A percentile compares a stretch with the other conserved stretches of the same genome.
Evolutionary conservation across 805 yeast genomes (phyloP).

Genomic region (Huiozyma naganishii): DNA sequence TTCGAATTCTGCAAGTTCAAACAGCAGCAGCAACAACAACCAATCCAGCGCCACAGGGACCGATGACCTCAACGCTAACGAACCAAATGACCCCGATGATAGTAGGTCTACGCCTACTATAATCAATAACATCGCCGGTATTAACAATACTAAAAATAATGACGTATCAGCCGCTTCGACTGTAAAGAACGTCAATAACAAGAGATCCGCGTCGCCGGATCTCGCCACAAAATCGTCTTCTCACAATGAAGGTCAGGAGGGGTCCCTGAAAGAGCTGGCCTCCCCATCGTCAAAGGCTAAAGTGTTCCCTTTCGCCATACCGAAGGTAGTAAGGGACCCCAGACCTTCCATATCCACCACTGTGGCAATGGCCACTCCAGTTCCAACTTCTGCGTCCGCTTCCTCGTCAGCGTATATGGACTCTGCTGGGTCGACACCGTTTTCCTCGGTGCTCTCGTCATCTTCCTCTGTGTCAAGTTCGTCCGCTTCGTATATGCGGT

Average conservation of each 20-base stretch:
- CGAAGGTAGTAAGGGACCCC: background rate
- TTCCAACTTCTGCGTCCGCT: constrained; percentile 1
- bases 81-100: constrained; percentile 38
- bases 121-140: constrained; percentile 5
- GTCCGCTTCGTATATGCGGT: constrained; percentile 2
- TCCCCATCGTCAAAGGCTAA: background rate
- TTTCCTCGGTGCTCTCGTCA: constrained; percentile 1
- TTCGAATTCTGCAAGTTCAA: background rate
- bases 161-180: background rate
- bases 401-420: background rate
- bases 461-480: constrained; percentile 4
- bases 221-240: background rate
- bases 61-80: constrained; percentile 26
- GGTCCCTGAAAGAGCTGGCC: background rate
- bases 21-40: background rate
- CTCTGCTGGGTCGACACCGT: background rate
- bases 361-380: constrained; percentile 1
- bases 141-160: background rate
- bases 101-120: constrained; percentile 34
- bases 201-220: constrained; percentile 3
- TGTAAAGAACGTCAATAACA: background rate
- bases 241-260: too few relatives aligned
- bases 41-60: background rate
- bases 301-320: constrained; percentile 2
- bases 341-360: background rate